Evolutionary conservation across 176 grass and related monocot species (phyloP).

Genomic region (Dactylis glomerata): DNA sequence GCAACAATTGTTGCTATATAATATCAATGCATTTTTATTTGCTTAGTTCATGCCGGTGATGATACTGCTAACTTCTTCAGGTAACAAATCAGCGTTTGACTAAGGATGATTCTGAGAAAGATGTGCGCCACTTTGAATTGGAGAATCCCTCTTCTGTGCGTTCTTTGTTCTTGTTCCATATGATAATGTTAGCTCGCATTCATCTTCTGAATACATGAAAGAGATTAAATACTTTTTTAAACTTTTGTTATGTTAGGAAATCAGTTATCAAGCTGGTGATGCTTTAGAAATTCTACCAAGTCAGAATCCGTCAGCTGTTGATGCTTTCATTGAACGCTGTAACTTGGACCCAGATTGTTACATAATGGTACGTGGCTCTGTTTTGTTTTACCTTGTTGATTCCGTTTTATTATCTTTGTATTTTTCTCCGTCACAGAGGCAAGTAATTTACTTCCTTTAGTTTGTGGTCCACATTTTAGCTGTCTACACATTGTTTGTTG

Average conservation of each 20-base stretch:
- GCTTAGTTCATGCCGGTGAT: constrained; percentile 11
- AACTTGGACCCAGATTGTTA: constrained; percentile 84
- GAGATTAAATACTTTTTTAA: constrained; percentile 8
- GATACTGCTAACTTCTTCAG: constrained; percentile 16
- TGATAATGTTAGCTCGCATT: neutral
- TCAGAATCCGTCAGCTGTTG: constrained; percentile 62
- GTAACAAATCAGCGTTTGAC: constrained; percentile 55
- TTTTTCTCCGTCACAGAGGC: neutral
- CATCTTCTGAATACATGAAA: neutral
- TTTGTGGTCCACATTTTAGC: neutral
- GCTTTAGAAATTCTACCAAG: constrained; percentile 76
- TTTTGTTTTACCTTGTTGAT: constrained; percentile 21
- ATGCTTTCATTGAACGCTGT: constrained; percentile 83
- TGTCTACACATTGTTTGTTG: constrained; percentile 5
- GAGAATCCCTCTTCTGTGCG: constrained; percentile 67
- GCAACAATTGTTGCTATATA: neutral
- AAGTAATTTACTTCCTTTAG: constrained; percentile 1
- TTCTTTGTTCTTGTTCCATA: constrained; percentile 24
- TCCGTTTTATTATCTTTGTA: constrained; percentile 2
- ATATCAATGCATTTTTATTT: neutral
- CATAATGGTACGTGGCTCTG: constrained; percentile 61
- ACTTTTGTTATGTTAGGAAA: constrained; percentile 40
- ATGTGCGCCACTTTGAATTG: constrained; percentile 84
- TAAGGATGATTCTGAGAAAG: constrained; percentile 56
- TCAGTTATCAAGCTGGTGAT: constrained; percentile 77